Conservation (phyloP, 164 flowering plant genomes). For the Aristolochia californica region DNA sequence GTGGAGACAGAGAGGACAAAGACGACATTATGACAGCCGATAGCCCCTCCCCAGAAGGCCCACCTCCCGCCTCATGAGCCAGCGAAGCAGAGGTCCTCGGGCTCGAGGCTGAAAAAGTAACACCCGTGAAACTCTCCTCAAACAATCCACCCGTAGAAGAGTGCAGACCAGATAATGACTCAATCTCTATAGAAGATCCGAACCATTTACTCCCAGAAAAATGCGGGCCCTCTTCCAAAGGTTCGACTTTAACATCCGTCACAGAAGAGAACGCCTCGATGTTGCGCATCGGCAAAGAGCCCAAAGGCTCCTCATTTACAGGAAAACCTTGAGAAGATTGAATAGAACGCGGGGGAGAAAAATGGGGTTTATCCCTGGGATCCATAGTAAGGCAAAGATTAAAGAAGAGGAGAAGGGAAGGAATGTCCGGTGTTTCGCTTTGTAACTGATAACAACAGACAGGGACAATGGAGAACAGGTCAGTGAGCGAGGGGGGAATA, state of each 20-base stretch:
- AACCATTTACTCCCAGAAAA: too few relatives aligned
- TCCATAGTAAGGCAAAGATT: neutral
- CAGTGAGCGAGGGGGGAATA: too few relatives aligned
- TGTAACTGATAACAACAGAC: too few relatives aligned
- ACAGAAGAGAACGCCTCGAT: too few relatives aligned
- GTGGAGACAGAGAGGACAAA: constrained; percentile 1
- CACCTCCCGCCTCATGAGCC: neutral
- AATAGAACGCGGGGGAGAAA: neutral
- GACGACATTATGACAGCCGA: neutral
- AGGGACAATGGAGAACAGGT: too few relatives aligned
- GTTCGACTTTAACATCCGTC: too few relatives aligned
- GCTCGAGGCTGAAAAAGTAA: neutral
- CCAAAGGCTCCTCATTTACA: too few relatives aligned
- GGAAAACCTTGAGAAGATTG: neutral
- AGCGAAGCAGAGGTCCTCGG: neutral
- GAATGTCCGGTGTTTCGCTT: neutral
- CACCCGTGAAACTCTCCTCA: too few relatives aligned
- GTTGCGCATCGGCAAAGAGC: too few relatives aligned
- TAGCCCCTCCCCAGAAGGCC: constrained; percentile 1
- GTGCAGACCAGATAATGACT: neutral
- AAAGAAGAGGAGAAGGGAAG: neutral
- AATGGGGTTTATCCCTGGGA: neutral
- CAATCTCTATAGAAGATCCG: neutral
- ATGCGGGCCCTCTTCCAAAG: too few relatives aligned
- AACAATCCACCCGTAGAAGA: too few relatives aligned